These are phyloP conservation scores for Shiraia sp. DNA, from an alignment of 2,329 filamentous ascomycete species.

Conservation along the genomic window DNA sequence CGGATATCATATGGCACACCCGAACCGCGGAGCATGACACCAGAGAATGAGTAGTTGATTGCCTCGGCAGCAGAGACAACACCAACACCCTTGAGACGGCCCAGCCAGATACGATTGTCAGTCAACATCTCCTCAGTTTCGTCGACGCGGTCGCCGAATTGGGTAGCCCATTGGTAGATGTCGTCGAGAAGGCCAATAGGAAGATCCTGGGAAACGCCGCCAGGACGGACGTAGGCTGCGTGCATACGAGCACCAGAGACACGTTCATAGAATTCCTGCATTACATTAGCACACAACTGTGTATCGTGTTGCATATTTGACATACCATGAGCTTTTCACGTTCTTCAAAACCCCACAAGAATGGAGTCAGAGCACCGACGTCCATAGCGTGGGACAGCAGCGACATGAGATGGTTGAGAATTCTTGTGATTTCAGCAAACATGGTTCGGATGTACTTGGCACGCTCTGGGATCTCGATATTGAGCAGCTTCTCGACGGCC, in stretches of 20 bases:
- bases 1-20: constrained; percentile 96
- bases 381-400: constrained; percentile 98
- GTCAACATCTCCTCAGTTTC: constrained; percentile 98
- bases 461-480: constrained; percentile 91
- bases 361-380: constrained; percentile 95
- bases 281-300: constrained; percentile 16
- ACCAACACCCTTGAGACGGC: constrained; percentile 86
- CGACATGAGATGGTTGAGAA: constrained; percentile 98
- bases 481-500: constrained; percentile 96
- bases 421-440: constrained; percentile 91
- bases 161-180: constrained; percentile 99
- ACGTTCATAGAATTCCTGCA: constrained; percentile 97
- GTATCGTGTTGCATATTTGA: constrained; percentile 10
- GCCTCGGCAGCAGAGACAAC: constrained; percentile 90
- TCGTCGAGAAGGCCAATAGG: constrained; percentile 93
- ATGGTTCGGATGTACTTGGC: constrained; percentile 96
- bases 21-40: constrained; percentile 96
- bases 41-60: constrained; percentile 95
- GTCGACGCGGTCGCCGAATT: constrained; percentile 97
- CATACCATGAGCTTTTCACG: constrained; percentile 98
- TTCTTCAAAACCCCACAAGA: constrained; percentile 99
- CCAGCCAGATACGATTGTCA: constrained; percentile 99
- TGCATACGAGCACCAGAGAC: constrained; percentile 97
- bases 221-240: constrained; percentile 93
- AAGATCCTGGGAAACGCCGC: constrained; percentile 94